Conservation (phyloP, 2,329 filamentous ascomycete species). For the Fusarium subtropicale region DNA sequence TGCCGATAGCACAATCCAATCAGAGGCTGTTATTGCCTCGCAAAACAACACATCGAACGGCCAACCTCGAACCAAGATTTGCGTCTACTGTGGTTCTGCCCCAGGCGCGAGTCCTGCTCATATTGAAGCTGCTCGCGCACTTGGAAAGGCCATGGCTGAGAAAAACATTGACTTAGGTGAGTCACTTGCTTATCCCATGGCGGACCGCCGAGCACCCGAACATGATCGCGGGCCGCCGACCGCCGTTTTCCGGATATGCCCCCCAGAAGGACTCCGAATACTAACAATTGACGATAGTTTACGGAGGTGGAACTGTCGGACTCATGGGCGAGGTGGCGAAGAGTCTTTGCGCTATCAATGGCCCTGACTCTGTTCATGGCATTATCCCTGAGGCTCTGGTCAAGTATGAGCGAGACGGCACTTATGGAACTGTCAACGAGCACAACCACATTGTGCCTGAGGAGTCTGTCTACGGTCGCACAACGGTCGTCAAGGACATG, state of each 20-base stretch:
- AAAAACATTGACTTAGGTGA: constrained; percentile 80
- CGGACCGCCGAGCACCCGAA: not conserved
- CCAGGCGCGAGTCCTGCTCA: constrained; percentile 79
- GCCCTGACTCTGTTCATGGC: constrained; percentile 86
- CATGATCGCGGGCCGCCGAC: constrained; percentile 13
- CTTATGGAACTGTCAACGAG: constrained; percentile 59
- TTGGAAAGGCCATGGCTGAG: constrained; percentile 79
- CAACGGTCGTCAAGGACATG: constrained; percentile 94
- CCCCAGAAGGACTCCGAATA: not conserved
- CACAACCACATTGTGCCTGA: constrained; percentile 70
- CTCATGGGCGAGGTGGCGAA: constrained; percentile 95
- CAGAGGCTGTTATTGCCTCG: constrained; percentile 24
- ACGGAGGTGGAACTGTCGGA: constrained; percentile 93
- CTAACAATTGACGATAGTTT: constrained; percentile 66
- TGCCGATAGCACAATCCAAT: constrained; percentile 41
- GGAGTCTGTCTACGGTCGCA: constrained; percentile 77
- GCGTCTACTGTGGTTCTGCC: constrained; percentile 93
- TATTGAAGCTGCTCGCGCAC: constrained; percentile 79
- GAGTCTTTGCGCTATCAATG: constrained; percentile 84
- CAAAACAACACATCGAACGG: constrained; percentile 48
- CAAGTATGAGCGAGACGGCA: constrained; percentile 76
- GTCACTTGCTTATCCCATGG: constrained; percentile 35
- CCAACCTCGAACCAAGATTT: constrained; percentile 73
- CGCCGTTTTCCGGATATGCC: constrained; percentile 1
- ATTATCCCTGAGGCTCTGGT: constrained; percentile 92